Percentiles rank a stretch among this genome's conserved stretches.
Conservation (phyloP, 1,139 yeast genomes). For the Pichia sp. region DNA sequence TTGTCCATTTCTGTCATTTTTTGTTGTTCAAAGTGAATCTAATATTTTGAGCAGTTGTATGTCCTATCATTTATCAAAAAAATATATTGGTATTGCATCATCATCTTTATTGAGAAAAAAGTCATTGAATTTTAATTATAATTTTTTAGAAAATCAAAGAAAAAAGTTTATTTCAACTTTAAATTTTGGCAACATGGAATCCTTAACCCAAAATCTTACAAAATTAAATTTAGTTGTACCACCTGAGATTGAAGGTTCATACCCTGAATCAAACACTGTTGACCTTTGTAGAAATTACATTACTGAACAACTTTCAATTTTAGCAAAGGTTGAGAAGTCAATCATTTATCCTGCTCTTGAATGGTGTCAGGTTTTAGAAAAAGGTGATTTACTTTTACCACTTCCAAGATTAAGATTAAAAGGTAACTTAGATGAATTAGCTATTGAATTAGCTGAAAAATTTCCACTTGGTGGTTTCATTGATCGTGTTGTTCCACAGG, state of each 20-base stretch:
- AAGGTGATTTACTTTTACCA: constrained; percentile 91
- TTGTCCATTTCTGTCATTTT: no score
- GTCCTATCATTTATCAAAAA: constrained; percentile 1
- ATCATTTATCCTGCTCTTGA: constrained; percentile 83
- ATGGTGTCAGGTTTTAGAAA: constrained; percentile 77
- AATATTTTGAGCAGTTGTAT: constrained; percentile 1
- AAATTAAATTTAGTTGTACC: constrained; percentile 33
- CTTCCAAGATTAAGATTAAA: constrained; percentile 88
- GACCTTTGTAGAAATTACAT: constrained; percentile 88
- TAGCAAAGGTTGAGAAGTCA: constrained; percentile 64
- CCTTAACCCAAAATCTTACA: constrained; percentile 27
- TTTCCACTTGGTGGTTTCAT: constrained; percentile 66
- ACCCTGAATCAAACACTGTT: constrained; percentile 67
- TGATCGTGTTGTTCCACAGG: constrained; percentile 70
- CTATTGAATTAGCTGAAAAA: constrained; percentile 71
- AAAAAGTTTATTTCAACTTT: not conserved
- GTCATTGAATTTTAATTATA: not conserved
- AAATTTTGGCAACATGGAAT: constrained; percentile 21
- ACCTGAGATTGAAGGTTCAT: constrained; percentile 41
- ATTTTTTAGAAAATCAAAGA: no score
- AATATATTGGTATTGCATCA: constrained; percentile 5
- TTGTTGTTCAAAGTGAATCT: constrained; percentile 1
- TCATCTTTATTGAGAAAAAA: not conserved
- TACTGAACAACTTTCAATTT: constrained; percentile 64
- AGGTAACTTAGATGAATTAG: constrained; percentile 66